Conservation (phyloP, 768 basidiomycete species). For the Tulasnella sp. region DNA sequence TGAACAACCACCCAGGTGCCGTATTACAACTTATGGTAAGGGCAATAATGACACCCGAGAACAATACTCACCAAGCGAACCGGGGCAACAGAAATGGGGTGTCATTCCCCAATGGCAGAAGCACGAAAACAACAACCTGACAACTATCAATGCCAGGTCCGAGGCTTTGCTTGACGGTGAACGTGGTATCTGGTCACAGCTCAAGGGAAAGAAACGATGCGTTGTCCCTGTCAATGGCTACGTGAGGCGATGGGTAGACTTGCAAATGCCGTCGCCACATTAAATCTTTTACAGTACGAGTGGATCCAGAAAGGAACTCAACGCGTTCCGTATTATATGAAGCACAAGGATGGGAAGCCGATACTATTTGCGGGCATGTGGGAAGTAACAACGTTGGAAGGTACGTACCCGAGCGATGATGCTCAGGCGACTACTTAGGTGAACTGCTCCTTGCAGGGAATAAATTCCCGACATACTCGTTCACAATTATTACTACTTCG, state of each 20-base stretch:
- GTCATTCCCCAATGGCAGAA: slow-evolving; percentile 77
- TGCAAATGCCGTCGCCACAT: neutral
- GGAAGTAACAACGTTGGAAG: slow-evolving; percentile 56
- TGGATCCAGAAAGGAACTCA: slow-evolving; percentile 79
- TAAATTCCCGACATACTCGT: slow-evolving; percentile 30
- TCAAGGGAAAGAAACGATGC: slow-evolving; percentile 75
- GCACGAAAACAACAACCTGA: slow-evolving; percentile 54
- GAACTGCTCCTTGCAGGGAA: neutral
- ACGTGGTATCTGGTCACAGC: slow-evolving; percentile 68
- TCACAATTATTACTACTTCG: slow-evolving; percentile 78
- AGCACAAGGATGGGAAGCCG: slow-evolving; percentile 44
- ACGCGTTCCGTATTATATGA: slow-evolving; percentile 72
- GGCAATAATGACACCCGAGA: slow-evolving; percentile 44
- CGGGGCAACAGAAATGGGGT: slow-evolving; percentile 47
- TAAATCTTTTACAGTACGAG: slow-evolving; percentile 51
- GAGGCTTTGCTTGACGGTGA: slow-evolving; percentile 65
- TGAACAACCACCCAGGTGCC: slow-evolving; percentile 21
- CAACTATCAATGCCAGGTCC: slow-evolving; percentile 81
- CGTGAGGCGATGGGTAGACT: slow-evolving; percentile 17
- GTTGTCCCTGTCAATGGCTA: slow-evolving; percentile 72
- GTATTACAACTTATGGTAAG: slow-evolving; percentile 43
- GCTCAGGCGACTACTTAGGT: neutral
- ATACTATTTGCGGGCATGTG: slow-evolving; percentile 86
- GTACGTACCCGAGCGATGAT: slow-evolving; percentile 27
- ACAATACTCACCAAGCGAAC: neutral